Evolutionary conservation across 2,329 filamentous ascomycete genomes (phyloP), one percentile per base, ranked within the genome.

Genomic region (Sarocladiaceae sp.): DNA sequence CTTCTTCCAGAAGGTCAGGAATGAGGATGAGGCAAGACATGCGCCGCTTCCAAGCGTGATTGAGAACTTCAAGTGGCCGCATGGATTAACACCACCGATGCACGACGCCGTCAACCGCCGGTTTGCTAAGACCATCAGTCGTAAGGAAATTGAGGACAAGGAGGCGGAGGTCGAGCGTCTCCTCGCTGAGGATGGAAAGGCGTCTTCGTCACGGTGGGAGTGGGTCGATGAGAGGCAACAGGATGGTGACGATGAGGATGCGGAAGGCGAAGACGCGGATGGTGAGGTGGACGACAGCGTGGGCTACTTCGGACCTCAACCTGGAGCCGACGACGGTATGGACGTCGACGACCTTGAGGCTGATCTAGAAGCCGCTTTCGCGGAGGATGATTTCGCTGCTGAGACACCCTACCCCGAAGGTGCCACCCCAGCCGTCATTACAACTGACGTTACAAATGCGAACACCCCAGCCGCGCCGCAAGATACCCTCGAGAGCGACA

Each of bases 81-180:
- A 95, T 62, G 89, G 89, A 24, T 70, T 95, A 16, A 93, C 88
- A 2, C 88, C 89, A 4, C 89, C 89, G 1, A 87, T 95, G 82
- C 85, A 88, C 58, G 88, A 87, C 68, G 88, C 85, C 33, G 75
- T 86, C 33, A 88, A 88, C 60, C 80, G 87, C 21, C 78, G 89
- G 24, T 95, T 95, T 64, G 80, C 88, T 47, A 89, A 90, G 58
- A 82, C 88, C 3, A 78, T 91, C 44, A 88, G 83, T 48, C 82
- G 89, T 46, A 83, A 88, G 48, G 86, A 90, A 51, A 90, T 93
- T 50, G 84, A 91, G 58, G 83, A 88, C 53, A 88, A 91, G 41
- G 88, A 95, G 57, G 79, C 82, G 45, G 79, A 86, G 53, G 87
- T 94, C 26, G 80, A 88, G 50, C 75, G 83, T 34, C 67, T 95